These are phyloP conservation scores for Panicum hallii DNA, from an alignment of 202 grass and related monocot genomes.

Conservation along the genomic window DNA sequence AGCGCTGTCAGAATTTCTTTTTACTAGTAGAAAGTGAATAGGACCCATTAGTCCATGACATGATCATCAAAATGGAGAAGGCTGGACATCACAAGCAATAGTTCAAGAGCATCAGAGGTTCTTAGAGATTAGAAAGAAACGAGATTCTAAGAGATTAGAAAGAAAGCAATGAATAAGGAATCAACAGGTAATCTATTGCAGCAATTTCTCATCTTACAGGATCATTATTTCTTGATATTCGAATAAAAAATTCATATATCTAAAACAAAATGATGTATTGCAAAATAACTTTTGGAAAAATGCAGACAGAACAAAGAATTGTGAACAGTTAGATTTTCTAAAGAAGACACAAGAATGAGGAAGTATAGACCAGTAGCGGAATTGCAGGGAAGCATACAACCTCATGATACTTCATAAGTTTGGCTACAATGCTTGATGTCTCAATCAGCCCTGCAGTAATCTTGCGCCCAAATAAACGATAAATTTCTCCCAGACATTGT, in stretches of 20 bases:
- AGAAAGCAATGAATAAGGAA: constrained; percentile 19
- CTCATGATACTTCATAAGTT: constrained; percentile 96
- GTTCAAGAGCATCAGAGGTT: constrained; percentile 6
- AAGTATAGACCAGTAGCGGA: constrained; percentile 40
- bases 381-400: constrained; percentile 52
- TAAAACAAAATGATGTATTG: constrained; percentile 25
- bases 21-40: constrained; percentile 46
- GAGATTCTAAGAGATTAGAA: constrained; percentile 4
- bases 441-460: constrained; percentile 92
- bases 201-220: not conserved
- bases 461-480: constrained; percentile 79
- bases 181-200: constrained; percentile 12
- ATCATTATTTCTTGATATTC: constrained; percentile 1
- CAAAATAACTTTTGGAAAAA: constrained; percentile 19
- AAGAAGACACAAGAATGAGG: constrained; percentile 9
- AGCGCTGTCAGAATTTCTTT: constrained; percentile 39
- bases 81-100: constrained; percentile 11
- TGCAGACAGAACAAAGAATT: constrained; percentile 23
- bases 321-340: constrained; percentile 7
- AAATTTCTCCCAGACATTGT: constrained; percentile 90
- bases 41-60: constrained; percentile 1
- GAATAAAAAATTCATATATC: not conserved
- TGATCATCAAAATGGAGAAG: constrained; percentile 11
- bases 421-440: constrained; percentile 86
- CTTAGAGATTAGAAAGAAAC: constrained; percentile 26